Base-by-base conservation (phyloP, 352 stramenopile genomes). In the Pythium periplocum region DNA sequence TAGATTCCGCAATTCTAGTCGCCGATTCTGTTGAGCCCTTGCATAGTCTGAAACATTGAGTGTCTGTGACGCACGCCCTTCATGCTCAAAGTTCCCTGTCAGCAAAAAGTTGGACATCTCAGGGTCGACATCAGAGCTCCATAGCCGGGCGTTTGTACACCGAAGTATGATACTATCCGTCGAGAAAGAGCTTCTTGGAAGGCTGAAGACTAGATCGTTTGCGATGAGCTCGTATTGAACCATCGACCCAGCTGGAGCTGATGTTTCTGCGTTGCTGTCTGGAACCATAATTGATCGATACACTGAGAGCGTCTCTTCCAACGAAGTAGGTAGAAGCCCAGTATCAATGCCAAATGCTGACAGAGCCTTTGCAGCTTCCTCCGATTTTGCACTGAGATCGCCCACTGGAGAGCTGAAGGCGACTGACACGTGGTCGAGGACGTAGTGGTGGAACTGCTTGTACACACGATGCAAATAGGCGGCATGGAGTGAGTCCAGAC, bases 391-490 rank as follows among this genome's bases (percentile, higher is more conserved):
- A 47, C 57, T 57, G 41, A 62, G 12, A 0, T 46, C 35, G 7
- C 32, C 43, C 26, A 45, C 60, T 41, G 57, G 17, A 31, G 61
- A 43, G 31, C 51, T 37, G 6, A 17, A 1, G n/a, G 48, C 45
- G 31, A 31, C 38, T 12, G 55, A 9, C 7, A 90, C 26, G 44
- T 91, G 75, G 44, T 93, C 83, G 44, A 66, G 45, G 17, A 91
- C 32, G 50, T 84, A 93, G 52, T 93, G 80, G 11, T 88, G 66
- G 41, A 91, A 87, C 55, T 95, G 85, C 51, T 95, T 95, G 68
- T 87, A 90, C 36, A 95, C 75, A 35, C 85, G 81, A 60, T 93
- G 85, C 32, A 95, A 63, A 45, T 95, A 93, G 41, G 81, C 66
- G n/a, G 90, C 59, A 50, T 80, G 87, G 6, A 93, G 75, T 1